Evolutionary conservation across 1,284 basidiomycete genomes (phyloP).

Genomic region (Pyrrhoderma lamaoense): DNA sequence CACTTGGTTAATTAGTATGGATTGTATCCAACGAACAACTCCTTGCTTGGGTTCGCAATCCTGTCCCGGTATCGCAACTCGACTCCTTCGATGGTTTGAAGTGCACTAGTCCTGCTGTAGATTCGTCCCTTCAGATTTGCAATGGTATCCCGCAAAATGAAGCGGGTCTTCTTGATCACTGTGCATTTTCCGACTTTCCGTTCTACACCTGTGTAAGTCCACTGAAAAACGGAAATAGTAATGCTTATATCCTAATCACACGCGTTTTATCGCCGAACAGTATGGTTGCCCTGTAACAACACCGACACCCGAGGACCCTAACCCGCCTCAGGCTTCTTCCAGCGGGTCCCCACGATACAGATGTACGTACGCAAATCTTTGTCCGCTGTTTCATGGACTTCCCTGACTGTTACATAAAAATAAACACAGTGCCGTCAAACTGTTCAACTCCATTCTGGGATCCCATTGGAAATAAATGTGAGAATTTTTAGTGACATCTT

Average conservation of each 20-base stretch:
- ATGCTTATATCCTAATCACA: background rate
- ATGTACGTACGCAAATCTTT: constrained; percentile 33
- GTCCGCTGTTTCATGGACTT: constrained; percentile 1
- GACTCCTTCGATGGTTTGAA: constrained; percentile 46
- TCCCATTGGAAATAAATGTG: constrained; percentile 51
- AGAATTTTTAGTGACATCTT: no score
- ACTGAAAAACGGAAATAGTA: background rate
- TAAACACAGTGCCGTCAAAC: constrained; percentile 50
- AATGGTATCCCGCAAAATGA: constrained; percentile 67
- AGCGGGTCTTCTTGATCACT: constrained; percentile 50
- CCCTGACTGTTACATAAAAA: constrained; percentile 1
- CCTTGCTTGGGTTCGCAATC: constrained; percentile 68
- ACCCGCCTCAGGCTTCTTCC: constrained; percentile 46
- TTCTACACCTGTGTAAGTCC: constrained; percentile 66
- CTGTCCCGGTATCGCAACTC: constrained; percentile 56
- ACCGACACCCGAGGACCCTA: constrained; percentile 54
- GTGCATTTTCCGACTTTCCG: constrained; percentile 65
- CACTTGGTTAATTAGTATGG: constrained; percentile 45
- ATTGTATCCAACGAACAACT: constrained; percentile 71
- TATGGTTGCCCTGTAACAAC: constrained; percentile 62
- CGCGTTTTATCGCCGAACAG: constrained; percentile 27
- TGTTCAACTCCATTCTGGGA: constrained; percentile 79
- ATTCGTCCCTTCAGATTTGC: constrained; percentile 51
- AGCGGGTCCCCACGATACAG: constrained; percentile 42
- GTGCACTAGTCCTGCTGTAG: constrained; percentile 55